These are phyloP conservation scores for Hortiboletus rubellus DNA, from an alignment of 1,284 basidiomycete species.

Conservation along the genomic window DNA sequence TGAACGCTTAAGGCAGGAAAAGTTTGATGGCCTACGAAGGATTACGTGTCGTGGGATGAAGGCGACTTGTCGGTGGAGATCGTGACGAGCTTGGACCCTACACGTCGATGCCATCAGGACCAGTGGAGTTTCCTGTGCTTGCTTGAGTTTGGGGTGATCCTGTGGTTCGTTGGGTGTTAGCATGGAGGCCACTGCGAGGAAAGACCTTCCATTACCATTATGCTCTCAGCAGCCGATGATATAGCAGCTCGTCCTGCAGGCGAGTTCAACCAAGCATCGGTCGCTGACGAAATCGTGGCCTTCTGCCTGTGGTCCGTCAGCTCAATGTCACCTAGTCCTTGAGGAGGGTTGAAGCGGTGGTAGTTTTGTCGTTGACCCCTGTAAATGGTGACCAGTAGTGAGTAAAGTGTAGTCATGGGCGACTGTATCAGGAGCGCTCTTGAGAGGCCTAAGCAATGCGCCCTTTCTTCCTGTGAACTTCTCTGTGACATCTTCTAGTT, in stretches of 20 bases:
- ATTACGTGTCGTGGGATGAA: too few relatives aligned
- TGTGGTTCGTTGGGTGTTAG: too few relatives aligned
- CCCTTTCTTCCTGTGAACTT: not conserved
- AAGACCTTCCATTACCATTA: not conserved
- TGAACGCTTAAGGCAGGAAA: too few relatives aligned
- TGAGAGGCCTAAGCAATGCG: not conserved
- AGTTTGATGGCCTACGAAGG: too few relatives aligned
- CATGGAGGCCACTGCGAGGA: too few relatives aligned
- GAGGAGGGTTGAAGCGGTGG: conserved; percentile 4
- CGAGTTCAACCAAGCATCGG: not conserved
- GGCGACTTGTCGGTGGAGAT: too few relatives aligned
- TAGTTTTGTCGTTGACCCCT: not conserved
- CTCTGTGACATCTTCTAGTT: not conserved
- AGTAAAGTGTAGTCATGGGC: not conserved
- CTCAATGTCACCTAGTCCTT: conserved; percentile 2
- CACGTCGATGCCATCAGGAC: too few relatives aligned
- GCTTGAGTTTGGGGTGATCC: too few relatives aligned
- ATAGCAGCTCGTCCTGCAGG: not conserved
- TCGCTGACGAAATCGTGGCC: not conserved
- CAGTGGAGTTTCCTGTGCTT: too few relatives aligned
- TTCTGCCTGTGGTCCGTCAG: not conserved
- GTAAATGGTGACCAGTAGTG: not conserved
- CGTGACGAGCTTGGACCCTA: too few relatives aligned
- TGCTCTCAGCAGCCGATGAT: not conserved
- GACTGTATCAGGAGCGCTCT: not conserved